Base-by-base conservation (phyloP, 495 filamentous ascomycete genomes). In the Aspergillus indologenus region DNA sequence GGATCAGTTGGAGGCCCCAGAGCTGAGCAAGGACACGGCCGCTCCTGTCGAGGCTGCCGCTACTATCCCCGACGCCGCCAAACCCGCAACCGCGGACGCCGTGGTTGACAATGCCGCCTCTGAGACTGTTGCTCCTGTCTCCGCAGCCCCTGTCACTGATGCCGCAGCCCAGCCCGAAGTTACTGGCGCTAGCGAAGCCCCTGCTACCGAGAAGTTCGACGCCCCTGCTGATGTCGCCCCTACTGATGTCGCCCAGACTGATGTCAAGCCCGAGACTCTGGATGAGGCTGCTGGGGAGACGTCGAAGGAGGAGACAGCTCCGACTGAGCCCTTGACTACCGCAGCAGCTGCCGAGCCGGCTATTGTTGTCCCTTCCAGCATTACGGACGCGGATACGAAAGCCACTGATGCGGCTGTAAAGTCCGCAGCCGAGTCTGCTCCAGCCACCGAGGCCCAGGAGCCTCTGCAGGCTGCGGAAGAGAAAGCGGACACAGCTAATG, bases 1-100 rank as follows among this genome's bases (percentile, higher is more conserved):
- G 18, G 44, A 51, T 3, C 56, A 53, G 8, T 31, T 65, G 42
- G 56, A 65, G 47, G 61, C 59, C 15, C 66, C 66, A 9, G 66
- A 58, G 11, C 62, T 65, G 19, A 52, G 56, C 42, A 56, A 58
- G 19, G 53, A 56, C 48, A 43, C 54, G 47, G 31, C 56, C 18
- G 43, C 21, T 17, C 20, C 53, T 31, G 14, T 20, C 43, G 45
- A 5, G 19, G 19, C 44, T n/a, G 24, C 18, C 5, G 9, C 50
- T 17, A 20, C 57, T 31, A 45, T 54, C 5, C 43, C 51, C 15
- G 52, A 23, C 45, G 23, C 52, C 15, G 45, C 43, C 23, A 18
- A 60, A 49, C 5, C 54, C 43, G 15, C 53, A 21, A 14, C 51
- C 18, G 23, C 50, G 9, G 56, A 56, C 22, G 31, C 52, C 5